These are phyloP conservation scores for Cladosporium oxysporum DNA, from an alignment of 2,329 filamentous ascomycete genomes.

Conservation along the genomic window DNA sequence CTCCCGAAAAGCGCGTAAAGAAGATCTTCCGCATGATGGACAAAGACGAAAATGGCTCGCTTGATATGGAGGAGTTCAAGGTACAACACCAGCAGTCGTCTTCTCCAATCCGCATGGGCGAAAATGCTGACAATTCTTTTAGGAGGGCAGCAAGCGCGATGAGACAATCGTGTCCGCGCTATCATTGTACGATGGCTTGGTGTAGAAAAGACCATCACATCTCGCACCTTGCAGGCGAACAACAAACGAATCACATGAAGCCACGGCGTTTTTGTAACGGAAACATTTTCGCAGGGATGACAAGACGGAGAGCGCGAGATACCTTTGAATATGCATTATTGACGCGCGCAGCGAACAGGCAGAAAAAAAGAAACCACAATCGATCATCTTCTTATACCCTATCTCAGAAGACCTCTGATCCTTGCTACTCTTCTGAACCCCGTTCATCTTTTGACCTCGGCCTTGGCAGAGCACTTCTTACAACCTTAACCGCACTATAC, in stretches of 20 bases:
- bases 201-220: conserved; percentile 42
- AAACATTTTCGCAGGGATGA: conserved; percentile 4
- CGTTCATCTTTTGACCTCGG: conserved; percentile 10
- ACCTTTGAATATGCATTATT: conserved; percentile 12
- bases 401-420: not conserved
- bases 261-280: conserved; percentile 11
- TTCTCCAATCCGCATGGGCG: not conserved
- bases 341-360: not conserved
- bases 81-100: conserved; percentile 20
- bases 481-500: not conserved
- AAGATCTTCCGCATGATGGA: conserved; percentile 99
- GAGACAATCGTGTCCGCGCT: conserved; percentile 98
- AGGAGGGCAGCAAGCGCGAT: conserved; percentile 94
- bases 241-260: conserved; percentile 13
- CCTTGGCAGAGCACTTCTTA: conserved; percentile 1
- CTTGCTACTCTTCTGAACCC: not conserved
- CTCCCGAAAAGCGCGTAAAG: conserved; percentile 92
- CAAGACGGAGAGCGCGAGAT: conserved; percentile 4
- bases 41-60: conserved; percentile 96
- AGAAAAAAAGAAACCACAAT: not conserved
- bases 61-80: conserved; percentile 98
- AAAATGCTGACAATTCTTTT: conserved; percentile 22
- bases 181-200: conserved; percentile 92
- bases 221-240: not conserved
- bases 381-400: not conserved